phyloP scores from a whole-genome alignment of 2,329 filamentous ascomycete genomes.

The Alternaria arborescens region DNA sequence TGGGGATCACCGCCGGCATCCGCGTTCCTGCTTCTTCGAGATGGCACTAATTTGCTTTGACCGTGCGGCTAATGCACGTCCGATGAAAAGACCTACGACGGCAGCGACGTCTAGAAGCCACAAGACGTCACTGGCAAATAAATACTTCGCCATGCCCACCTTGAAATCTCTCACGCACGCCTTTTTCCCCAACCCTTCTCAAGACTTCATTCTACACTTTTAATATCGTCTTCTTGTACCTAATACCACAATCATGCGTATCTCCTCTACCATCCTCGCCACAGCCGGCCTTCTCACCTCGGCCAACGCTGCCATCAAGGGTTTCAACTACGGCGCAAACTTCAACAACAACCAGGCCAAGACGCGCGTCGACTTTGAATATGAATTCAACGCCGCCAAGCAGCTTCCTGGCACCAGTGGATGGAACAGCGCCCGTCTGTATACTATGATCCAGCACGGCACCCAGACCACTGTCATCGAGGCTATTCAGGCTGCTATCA shows the following conservation, averaged over 20 bases:
- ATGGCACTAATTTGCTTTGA: conserved; percentile 24
- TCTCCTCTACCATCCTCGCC: conserved; percentile 47
- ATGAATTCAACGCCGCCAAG: conserved; percentile 72
- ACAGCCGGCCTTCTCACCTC: conserved; percentile 52
- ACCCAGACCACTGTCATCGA: conserved; percentile 71
- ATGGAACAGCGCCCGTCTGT: conserved; percentile 72
- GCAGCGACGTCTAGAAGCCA: conserved; percentile 11
- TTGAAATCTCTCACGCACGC: conserved; percentile 6
- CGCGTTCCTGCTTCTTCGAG: conserved; percentile 16
- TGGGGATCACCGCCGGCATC: conserved; percentile 10
- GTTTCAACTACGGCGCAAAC: conserved; percentile 77
- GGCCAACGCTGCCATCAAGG: conserved; percentile 53
- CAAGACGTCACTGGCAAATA: conserved; percentile 30
- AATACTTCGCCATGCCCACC: conserved; percentile 23
- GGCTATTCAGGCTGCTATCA: conserved; percentile 82
- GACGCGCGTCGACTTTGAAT: conserved; percentile 71
- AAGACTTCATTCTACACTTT: conserved; percentile 9
- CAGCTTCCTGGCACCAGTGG: conserved; percentile 69
- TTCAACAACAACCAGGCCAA: conserved; percentile 69
- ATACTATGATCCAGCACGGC: conserved; percentile 76
- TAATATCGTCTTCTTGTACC: conserved; percentile 13
- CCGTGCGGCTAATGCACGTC: conserved; percentile 29
- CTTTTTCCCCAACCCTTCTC: background rate
- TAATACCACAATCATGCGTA: conserved; percentile 42
- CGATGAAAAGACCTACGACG: conserved; percentile 15